These are phyloP conservation scores for Solanum verrucosum DNA, from an alignment of 257 asterid species.

Conservation along the genomic window DNA sequence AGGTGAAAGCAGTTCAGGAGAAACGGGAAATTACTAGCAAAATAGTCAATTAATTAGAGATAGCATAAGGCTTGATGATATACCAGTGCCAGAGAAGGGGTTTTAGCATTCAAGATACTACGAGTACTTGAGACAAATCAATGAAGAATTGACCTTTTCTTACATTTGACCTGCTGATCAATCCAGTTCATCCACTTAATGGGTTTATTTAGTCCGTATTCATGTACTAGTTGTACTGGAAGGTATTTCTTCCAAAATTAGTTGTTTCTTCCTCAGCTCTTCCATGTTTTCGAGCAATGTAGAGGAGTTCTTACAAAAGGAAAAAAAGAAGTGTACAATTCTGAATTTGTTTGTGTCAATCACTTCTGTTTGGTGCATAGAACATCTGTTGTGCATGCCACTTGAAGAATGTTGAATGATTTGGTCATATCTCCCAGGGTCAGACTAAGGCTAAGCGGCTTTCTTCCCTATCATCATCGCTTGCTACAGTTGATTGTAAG, in stretches of 20 bases:
- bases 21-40: neutral
- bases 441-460: conserved; percentile 66
- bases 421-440: conserved; percentile 38
- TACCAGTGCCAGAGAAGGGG: neutral
- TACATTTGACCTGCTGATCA: neutral
- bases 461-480: conserved; percentile 63
- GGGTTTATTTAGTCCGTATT: neutral
- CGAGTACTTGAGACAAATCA: neutral
- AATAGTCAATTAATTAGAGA: neutral
- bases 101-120: neutral
- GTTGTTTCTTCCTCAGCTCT: neutral
- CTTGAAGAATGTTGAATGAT: neutral
- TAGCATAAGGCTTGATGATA: neutral
- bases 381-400: neutral
- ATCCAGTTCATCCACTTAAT: neutral
- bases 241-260: neutral
- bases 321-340: neutral
- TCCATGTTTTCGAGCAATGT: neutral
- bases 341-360: neutral
- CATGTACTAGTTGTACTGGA: neutral
- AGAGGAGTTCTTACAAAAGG: neutral
- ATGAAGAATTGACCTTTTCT: neutral
- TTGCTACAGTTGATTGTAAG: conserved; percentile 58
- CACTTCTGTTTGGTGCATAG: neutral
- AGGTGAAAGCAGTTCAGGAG: neutral